Conservation (phyloP, 345 rosid species). For the Sapria himalayana region DNA sequence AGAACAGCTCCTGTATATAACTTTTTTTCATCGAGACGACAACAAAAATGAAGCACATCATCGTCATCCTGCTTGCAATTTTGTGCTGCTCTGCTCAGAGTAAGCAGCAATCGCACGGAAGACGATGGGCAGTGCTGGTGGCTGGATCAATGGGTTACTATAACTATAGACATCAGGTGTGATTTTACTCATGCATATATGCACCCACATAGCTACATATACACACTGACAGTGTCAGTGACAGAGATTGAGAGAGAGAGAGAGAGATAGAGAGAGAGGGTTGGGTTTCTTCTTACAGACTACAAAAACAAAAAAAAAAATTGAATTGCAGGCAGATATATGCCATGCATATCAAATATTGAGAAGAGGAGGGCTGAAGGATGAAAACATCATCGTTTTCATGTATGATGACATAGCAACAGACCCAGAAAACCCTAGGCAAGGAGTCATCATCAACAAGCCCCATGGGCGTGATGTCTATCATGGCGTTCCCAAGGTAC, state of each 20-base stretch:
- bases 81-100: too few relatives aligned
- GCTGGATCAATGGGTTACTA: slow-evolving; percentile 33
- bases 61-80: too few relatives aligned
- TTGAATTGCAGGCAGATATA: slow-evolving; percentile 29
- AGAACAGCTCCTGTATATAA: too few relatives aligned
- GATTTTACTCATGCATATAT: not conserved
- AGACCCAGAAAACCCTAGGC: slow-evolving; percentile 24
- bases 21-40: too few relatives aligned
- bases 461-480: slow-evolving; percentile 44
- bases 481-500: slow-evolving; percentile 44
- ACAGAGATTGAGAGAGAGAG: too few relatives aligned
- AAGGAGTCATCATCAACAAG: slow-evolving; percentile 38
- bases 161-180: slow-evolving; percentile 68
- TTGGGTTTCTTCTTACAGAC: not conserved
- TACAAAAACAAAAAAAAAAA: not conserved
- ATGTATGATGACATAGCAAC: slow-evolving; percentile 68
- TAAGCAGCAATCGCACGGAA: too few relatives aligned
- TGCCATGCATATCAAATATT: slow-evolving; percentile 57
- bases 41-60: too few relatives aligned
- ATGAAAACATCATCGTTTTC: slow-evolving; percentile 57
- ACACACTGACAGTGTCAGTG: not conserved
- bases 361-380: slow-evolving; percentile 33
- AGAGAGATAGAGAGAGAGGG: not conserved
- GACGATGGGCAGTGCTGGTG: slow-evolving; percentile 49
- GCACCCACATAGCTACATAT: too few relatives aligned